Evolutionary conservation across 2,329 filamentous ascomycete species (phyloP), one percentile per base, ranked within the genome.

Genomic region (Arthrinium phaeospermum): DNA sequence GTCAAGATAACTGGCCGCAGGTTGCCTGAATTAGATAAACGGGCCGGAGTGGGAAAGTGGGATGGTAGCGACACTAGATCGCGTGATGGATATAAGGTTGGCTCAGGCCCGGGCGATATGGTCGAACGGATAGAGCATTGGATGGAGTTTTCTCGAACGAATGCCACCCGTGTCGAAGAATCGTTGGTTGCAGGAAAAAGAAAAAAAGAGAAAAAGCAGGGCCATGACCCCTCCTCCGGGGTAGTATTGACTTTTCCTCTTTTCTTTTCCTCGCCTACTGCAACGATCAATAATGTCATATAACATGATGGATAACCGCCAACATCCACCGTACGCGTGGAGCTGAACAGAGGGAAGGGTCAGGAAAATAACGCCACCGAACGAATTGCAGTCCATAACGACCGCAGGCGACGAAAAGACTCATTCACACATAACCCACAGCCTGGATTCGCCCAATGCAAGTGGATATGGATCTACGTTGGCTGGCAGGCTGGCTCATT

Each of bases 21-120:
- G 30, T 61, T 61, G 34, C 53, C 53, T 61, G 53, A 61, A 37
- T 61, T 61, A 61, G 53, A 61, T 41, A 41, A 64, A 41, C 57
- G 34, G 57, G 57, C 57, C 57, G 30, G 34, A 41, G 57, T 64
- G 57, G 57, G 57, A 64, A 64, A 64, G 57, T 41, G 53, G 53
- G 53, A 37, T 41, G 19, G 30, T 12, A 8, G 19, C 16, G 30
- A 37, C 37, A 7, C 30, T 41, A 64, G 57, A 64, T 64, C 34
- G 57, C 57, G 57, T 64, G 57, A 64, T 64, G 30, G 57, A 64
- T 64, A 64, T 64, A 64, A 61, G 53, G 53, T 61, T 61, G 53
- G 53, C 53, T 61, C 53, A 61, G 53, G 53, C 12, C 53, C 53
- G 8, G 6, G 30, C 34, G 53, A 30, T 49, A n/a, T 34, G 30